Evolutionary conservation across 495 filamentous ascomycete genomes (phyloP).

Genomic region (Trypethelium eluteriae): DNA sequence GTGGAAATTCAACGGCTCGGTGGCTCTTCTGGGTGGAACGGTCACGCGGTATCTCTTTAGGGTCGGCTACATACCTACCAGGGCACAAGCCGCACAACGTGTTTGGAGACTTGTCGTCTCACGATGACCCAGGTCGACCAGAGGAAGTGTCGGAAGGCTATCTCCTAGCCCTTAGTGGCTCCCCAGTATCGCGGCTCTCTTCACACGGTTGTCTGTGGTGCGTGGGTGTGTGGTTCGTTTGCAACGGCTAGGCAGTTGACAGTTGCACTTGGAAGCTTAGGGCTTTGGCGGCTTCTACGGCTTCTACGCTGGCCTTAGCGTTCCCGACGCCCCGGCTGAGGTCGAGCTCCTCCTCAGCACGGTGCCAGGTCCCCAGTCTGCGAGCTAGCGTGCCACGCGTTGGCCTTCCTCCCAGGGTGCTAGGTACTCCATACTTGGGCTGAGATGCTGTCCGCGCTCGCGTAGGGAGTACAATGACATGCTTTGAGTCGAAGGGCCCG

Average conservation of each 20-base stretch:
- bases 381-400: slow-evolving; percentile 1
- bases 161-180: neutral
- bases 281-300: neutral
- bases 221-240: neutral
- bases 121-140: neutral
- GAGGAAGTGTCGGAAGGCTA: too few relatives aligned
- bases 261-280: neutral
- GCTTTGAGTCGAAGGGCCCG: neutral
- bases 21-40: too few relatives aligned
- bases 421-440: neutral
- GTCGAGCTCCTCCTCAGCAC: neutral
- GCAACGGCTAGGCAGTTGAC: neutral
- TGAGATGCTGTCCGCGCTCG: neutral
- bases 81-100: neutral
- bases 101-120: neutral
- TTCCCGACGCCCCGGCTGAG: slow-evolving; percentile 10
- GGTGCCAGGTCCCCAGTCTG: neutral
- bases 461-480: neutral
- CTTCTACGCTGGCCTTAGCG: neutral
- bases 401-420: neutral
- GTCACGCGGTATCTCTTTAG: neutral
- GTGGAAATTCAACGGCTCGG: too few relatives aligned
- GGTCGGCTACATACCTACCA: neutral
- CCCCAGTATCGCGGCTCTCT: neutral
- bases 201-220: neutral